These are phyloP conservation scores for Daedaleopsis nitida DNA, from an alignment of 768 basidiomycete species.

Conservation along the genomic window DNA sequence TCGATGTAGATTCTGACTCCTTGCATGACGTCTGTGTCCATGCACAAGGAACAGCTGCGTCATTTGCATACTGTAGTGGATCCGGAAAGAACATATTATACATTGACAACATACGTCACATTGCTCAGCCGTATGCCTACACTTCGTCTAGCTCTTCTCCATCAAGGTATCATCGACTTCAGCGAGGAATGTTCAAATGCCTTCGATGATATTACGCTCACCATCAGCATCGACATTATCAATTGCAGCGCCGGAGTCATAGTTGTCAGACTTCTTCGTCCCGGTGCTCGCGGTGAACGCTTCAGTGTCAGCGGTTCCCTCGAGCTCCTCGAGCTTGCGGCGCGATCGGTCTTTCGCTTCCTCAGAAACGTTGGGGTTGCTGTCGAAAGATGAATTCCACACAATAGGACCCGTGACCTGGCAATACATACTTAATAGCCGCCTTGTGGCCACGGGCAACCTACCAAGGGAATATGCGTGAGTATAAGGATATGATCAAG, in stretches of 20 bases:
- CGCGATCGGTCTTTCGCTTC: slow-evolving; percentile 32
- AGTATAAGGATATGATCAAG: background rate
- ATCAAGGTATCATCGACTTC: too few relatives aligned
- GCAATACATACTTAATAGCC: slow-evolving; percentile 4
- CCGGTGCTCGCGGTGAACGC: slow-evolving; percentile 10
- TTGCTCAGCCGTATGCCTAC: too few relatives aligned
- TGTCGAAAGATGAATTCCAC: background rate
- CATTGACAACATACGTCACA: too few relatives aligned
- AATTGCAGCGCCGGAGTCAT: slow-evolving; percentile 5
- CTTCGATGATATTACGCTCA: too few relatives aligned
- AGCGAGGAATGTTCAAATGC: too few relatives aligned
- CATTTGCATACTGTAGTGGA: too few relatives aligned
- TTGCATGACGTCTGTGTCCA: too few relatives aligned
- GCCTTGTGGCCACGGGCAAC: slow-evolving; percentile 19
- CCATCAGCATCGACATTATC: slow-evolving; percentile 1
- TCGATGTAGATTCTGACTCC: too few relatives aligned
- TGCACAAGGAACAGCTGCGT: too few relatives aligned
- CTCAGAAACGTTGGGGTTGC: slow-evolving; percentile 31
- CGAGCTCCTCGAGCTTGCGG: slow-evolving; percentile 22
- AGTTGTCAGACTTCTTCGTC: slow-evolving; percentile 3
- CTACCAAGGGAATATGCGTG: background rate
- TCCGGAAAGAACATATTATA: too few relatives aligned
- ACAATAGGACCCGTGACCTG: background rate
- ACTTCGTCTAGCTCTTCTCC: too few relatives aligned
- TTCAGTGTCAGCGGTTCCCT: slow-evolving; percentile 11